Evolutionary conservation across 2,329 filamentous ascomycete genomes (phyloP).

Genomic region (Fusarium beomiforme): DNA sequence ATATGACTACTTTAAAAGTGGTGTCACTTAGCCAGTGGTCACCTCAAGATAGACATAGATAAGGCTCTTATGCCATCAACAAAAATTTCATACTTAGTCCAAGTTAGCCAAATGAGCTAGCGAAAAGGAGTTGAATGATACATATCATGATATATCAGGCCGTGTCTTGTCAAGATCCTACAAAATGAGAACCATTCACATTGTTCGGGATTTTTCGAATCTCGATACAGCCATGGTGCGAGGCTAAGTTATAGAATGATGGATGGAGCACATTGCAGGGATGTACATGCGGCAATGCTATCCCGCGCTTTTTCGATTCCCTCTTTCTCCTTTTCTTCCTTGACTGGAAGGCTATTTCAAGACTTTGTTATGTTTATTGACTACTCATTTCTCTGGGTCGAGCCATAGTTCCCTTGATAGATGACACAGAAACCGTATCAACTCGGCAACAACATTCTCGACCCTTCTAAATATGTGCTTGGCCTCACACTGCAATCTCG

Average conservation of each 20-base stretch:
- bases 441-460: conserved; percentile 3
- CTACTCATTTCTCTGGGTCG: conserved; percentile 4
- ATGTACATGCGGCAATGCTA: neutral
- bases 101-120: neutral
- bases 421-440: conserved; percentile 14
- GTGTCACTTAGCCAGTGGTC: neutral
- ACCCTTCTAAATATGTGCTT: conserved; percentile 11
- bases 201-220: neutral
- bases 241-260: neutral
- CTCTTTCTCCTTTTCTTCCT: no score
- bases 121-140: no score
- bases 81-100: neutral
- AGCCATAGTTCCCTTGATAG: conserved; percentile 31
- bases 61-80: neutral
- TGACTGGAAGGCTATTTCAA: neutral
- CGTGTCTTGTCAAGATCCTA: neutral
- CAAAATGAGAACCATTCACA: neutral
- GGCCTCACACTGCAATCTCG: neutral
- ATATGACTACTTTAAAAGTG: neutral
- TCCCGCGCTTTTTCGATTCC: no score
- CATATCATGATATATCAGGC: neutral
- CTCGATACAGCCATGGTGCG: neutral
- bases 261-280: neutral
- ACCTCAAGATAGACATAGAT: neutral
- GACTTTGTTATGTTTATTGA: neutral